A percentile compares a stretch with the other conserved stretches of the same genome.
These are phyloP conservation scores for Adenanthera pavonina DNA, from an alignment of 306 rosid species.

Conservation along the genomic window DNA sequence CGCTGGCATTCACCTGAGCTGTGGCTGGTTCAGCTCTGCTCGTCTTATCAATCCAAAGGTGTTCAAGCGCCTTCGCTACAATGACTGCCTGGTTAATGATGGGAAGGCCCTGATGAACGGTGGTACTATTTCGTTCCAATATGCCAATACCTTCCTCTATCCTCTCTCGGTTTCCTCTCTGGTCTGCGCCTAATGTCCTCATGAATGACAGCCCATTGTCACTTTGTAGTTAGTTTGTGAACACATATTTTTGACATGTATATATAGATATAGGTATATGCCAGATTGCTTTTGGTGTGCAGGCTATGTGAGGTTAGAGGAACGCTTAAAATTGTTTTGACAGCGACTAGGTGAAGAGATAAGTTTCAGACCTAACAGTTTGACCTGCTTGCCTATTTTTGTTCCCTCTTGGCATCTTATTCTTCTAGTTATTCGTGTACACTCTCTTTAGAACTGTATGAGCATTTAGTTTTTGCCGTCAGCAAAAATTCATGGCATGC, in stretches of 20 bases:
- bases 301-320: slow-evolving; percentile 30
- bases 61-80: slow-evolving; percentile 60
- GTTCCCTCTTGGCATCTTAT: background rate
- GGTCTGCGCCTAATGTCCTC: slow-evolving; percentile 35
- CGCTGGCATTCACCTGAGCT: slow-evolving; percentile 55
- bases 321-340: slow-evolving; percentile 20
- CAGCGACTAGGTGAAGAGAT: background rate
- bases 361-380: slow-evolving; percentile 5
- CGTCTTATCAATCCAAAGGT: slow-evolving; percentile 59
- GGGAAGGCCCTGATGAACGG: slow-evolving; percentile 62
- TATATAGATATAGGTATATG: slow-evolving; percentile 35
- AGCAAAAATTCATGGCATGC: slow-evolving; percentile 9
- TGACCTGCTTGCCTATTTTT: slow-evolving; percentile 13
- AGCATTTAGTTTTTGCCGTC: slow-evolving; percentile 2
- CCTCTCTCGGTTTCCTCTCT: slow-evolving; percentile 57
- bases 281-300: slow-evolving; percentile 23
- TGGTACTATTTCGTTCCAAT: slow-evolving; percentile 52
- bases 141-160: slow-evolving; percentile 62
- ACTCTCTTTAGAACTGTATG: background rate
- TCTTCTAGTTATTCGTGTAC: slow-evolving; percentile 13
- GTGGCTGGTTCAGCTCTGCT: slow-evolving; percentile 76
- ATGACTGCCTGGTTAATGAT: slow-evolving; percentile 68
- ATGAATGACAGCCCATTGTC: background rate
- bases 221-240: background rate
- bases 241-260: slow-evolving; percentile 22